Conservation (phyloP, 768 basidiomycete genomes). For the Kwoniella dendrophila region DNA sequence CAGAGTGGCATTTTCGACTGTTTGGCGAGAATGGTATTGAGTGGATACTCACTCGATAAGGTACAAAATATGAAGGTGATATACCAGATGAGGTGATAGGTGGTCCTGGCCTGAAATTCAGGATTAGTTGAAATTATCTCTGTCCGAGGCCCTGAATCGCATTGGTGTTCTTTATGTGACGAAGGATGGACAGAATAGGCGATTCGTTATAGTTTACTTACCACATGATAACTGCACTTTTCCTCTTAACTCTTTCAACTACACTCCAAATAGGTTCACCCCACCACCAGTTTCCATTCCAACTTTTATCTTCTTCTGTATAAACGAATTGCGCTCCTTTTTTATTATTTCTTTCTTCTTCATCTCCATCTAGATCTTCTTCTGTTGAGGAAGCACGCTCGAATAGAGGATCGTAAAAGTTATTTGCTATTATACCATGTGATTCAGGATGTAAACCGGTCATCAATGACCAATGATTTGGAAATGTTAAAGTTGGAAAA, state of each 20-base stretch:
- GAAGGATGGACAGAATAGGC: background rate
- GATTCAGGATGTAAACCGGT: slow-evolving; percentile 87
- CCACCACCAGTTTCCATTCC: slow-evolving; percentile 77
- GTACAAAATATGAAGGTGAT: slow-evolving; percentile 73
- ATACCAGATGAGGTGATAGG: slow-evolving; percentile 68
- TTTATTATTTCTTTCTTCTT: background rate
- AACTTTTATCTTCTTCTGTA: slow-evolving; percentile 64
- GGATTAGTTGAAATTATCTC: background rate
- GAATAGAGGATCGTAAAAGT: slow-evolving; percentile 79
- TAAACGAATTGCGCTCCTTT: slow-evolving; percentile 50
- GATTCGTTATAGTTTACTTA: slow-evolving; percentile 55
- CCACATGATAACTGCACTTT: slow-evolving; percentile 92
- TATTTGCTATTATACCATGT: slow-evolving; percentile 88
- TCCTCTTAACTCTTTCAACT: slow-evolving; percentile 69
- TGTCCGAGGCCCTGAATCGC: too few relatives aligned
- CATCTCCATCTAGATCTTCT: background rate
- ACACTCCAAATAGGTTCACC: slow-evolving; percentile 98
- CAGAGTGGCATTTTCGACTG: background rate
- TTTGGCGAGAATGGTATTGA: background rate
- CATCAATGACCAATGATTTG: slow-evolving; percentile 92
- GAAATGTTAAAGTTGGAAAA: slow-evolving; percentile 88
- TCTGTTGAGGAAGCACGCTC: background rate
- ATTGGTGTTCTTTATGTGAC: too few relatives aligned
- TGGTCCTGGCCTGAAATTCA: slow-evolving; percentile 72
- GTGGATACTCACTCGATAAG: slow-evolving; percentile 65